These are phyloP conservation scores for Myriangium duriaei DNA, from an alignment of 2,329 filamentous ascomycete species.

Conservation along the genomic window DNA sequence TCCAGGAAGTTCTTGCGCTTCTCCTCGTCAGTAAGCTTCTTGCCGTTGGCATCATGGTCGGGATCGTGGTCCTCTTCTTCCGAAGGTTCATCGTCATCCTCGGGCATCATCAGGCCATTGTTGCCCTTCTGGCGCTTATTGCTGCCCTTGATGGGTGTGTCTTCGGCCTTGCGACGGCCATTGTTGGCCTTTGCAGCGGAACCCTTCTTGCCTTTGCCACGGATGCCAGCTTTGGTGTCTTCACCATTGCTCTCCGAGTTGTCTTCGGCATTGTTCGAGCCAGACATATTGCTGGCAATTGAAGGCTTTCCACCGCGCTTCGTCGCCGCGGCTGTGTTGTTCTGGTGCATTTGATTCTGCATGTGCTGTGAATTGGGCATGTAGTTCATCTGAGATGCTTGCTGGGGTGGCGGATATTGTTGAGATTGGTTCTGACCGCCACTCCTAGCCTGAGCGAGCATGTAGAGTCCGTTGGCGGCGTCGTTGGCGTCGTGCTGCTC, in stretches of 20 bases:
- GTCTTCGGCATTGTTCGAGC: conserved; percentile 39
- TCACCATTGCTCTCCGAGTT: conserved; percentile 64
- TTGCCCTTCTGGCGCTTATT: conserved; percentile 63
- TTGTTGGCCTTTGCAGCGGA: conserved; percentile 41
- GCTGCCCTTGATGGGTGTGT: conserved; percentile 50
- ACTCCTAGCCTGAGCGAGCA: conserved; percentile 65
- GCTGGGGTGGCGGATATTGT: conserved; percentile 31
- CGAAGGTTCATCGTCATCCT: conserved; percentile 44
- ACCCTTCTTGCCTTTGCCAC: conserved; percentile 58
- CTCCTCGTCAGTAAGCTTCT: conserved; percentile 97
- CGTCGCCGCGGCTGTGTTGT: conserved; percentile 10
- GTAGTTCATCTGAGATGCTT: conserved; percentile 26
- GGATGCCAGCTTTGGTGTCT: conserved; percentile 50
- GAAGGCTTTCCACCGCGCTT: conserved; percentile 33
- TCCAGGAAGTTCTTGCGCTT: conserved; percentile 98
- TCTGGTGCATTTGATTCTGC: conserved; percentile 27
- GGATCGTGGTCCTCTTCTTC: conserved; percentile 32
- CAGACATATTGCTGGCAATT: conserved; percentile 48
- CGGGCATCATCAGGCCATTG: conserved; percentile 28
- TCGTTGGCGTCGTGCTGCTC: conserved; percentile 84
- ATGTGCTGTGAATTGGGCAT: conserved; percentile 30
- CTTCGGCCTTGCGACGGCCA: conserved; percentile 67
- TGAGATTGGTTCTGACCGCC: conserved; percentile 42
- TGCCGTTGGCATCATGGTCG: conserved; percentile 29
- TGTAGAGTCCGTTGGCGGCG: conserved; percentile 84